Evolutionary conservation across 108 stramenopile species (phyloP), one percentile per base, ranked within the genome.

Genomic region (Cylindrotheca closterium): DNA sequence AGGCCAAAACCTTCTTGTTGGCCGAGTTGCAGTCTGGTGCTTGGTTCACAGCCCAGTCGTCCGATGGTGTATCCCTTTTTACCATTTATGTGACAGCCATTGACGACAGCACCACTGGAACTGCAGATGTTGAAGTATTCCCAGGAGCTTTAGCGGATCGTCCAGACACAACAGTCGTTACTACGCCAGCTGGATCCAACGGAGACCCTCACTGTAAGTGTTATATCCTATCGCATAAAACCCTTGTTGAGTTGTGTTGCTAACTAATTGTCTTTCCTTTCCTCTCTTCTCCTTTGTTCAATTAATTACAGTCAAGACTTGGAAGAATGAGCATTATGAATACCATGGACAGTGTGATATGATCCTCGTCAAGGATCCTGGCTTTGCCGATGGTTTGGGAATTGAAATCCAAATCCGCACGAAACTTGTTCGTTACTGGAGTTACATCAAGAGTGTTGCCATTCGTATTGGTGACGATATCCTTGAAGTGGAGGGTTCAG

Each of bases 331-430:
- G 22, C 49, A 30, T 17, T 70, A 34, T 24, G 32, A 47, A 21
- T 61, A 48, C 60, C 45, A 61, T 15, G 60, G 60, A 15, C 22
- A 47, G 22, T 61, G 60, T 24, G 60, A 61, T 29, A 31, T 61
- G 22, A 46, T 61, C n/a, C 45, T 61, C 3, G 10, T 29, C 2
- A 24, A 61, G 12, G 37, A 49, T 25, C 47, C 45, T 18, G 17
- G 17, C 45, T 61, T 61, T 61, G 60, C 47, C 46, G 32, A 48
- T 32, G 60, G 60, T 2, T 4, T 49, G 3, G 60, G 60, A 27
- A 18, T 61, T n/a, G 46, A 61, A 12, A 1, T 61, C 1, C 60
- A 61, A 2, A 61, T 61, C 25, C 60, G 60, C n/a, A 61, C 60
- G 2, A 26, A 47, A 46, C 47, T 61, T 15, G 47, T 18, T n/a